phyloP scores from a whole-genome alignment of 306 rosid genomes.

The Cucurbita moschata region DNA sequence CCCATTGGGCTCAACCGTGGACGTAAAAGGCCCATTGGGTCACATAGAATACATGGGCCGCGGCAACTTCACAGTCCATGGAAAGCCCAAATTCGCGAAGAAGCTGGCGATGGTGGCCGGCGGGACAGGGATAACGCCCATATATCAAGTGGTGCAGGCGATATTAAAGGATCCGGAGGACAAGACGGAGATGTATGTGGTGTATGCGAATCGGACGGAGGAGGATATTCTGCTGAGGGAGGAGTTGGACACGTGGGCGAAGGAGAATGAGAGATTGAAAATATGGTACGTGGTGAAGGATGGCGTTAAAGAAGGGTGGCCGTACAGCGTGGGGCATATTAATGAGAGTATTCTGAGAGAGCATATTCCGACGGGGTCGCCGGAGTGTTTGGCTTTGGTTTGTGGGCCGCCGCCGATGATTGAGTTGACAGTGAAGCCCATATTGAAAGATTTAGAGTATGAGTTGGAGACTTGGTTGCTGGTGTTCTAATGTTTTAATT shows the following conservation, averaged over 20 bases:
- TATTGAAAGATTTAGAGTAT: slow-evolving; percentile 55
- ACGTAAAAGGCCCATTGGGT: slow-evolving; percentile 73
- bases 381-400: slow-evolving; percentile 41
- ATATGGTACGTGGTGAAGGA: slow-evolving; percentile 72
- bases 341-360: slow-evolving; percentile 38
- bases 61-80: slow-evolving; percentile 42
- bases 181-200: slow-evolving; percentile 51
- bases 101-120: slow-evolving; percentile 64
- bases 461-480: slow-evolving; percentile 37
- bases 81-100: slow-evolving; percentile 37
- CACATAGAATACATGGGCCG: slow-evolving; percentile 61
- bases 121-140: slow-evolving; percentile 82
- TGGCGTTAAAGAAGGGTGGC: slow-evolving; percentile 42
- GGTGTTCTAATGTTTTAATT: slow-evolving; percentile 21
- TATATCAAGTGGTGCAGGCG: slow-evolving; percentile 65
- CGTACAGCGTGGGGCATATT: slow-evolving; percentile 51
- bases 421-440: slow-evolving; percentile 46
- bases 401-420: slow-evolving; percentile 87
- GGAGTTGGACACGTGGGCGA: slow-evolving; percentile 61
- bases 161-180: slow-evolving; percentile 55
- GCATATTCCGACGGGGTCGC: slow-evolving; percentile 39
- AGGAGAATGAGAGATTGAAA: slow-evolving; percentile 31
- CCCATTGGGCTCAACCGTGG: slow-evolving; percentile 28
- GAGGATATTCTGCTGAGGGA: slow-evolving; percentile 65
- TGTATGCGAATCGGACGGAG: slow-evolving; percentile 56